These are phyloP conservation scores for Nemania sp. DNA, from an alignment of 2,329 filamentous ascomycete species.

Conservation along the genomic window DNA sequence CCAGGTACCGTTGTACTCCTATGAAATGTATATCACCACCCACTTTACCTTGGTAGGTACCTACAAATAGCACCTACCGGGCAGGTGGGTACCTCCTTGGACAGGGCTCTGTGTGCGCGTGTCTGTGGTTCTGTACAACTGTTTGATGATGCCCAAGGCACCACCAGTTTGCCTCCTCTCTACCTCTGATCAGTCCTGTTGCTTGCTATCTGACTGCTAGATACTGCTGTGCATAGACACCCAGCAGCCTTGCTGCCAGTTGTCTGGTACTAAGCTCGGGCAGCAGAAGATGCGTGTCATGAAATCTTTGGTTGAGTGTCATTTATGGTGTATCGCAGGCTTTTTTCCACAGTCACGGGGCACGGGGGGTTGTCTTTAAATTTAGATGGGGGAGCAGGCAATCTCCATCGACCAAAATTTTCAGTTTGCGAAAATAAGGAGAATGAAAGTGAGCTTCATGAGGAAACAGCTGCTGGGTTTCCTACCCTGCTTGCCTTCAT, in stretches of 20 bases:
- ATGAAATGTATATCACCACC: background rate
- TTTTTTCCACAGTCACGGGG: conserved; percentile 2
- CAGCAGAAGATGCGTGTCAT: conserved; percentile 36
- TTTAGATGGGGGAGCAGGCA: conserved; percentile 2
- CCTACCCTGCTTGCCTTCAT: background rate
- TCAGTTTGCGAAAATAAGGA: conserved; percentile 26
- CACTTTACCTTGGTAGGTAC: background rate
- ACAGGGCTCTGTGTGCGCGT: background rate
- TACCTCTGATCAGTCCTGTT: background rate
- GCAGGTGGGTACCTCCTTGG: conserved; percentile 3
- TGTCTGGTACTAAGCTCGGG: conserved; percentile 23
- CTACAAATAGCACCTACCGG: background rate
- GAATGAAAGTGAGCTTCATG: background rate
- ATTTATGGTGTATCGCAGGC: conserved; percentile 12
- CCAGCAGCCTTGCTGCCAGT: conserved; percentile 24
- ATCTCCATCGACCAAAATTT: conserved; percentile 1
- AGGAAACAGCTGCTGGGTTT: background rate
- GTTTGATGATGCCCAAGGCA: conserved; percentile 36
- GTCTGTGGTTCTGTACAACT: conserved; percentile 4
- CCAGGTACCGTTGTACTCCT: background rate
- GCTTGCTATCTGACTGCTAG: too few species aligned
- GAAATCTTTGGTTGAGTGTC: conserved; percentile 29
- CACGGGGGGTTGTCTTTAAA: conserved; percentile 4
- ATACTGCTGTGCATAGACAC: conserved; percentile 15
- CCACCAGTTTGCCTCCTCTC: conserved; percentile 24